phyloP scores from a whole-genome alignment of 2,329 filamentous ascomycete genomes.

The Graphilbum ipis-grandicollis region DNA sequence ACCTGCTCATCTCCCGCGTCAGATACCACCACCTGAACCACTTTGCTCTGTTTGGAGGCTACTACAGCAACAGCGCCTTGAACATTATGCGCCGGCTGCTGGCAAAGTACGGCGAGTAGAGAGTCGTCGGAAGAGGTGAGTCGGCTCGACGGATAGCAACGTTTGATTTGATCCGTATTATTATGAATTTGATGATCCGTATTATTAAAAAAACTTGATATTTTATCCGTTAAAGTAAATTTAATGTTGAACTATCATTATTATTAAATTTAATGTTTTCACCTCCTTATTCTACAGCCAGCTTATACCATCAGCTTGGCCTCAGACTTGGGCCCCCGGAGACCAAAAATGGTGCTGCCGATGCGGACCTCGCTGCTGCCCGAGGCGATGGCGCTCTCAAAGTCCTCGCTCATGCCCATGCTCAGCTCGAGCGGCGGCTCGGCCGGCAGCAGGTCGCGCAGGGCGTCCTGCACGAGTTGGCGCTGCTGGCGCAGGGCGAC shows the following conservation, averaged over 20 bases:
- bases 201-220: no score
- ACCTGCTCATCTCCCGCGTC: no score
- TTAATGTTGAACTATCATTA: no score
- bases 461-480: conserved; percentile 41
- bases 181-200: no score
- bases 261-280: neutral
- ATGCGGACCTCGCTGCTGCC: conserved; percentile 84
- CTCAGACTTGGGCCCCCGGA: conserved; percentile 61
- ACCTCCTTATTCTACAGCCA: neutral
- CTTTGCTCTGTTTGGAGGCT: conserved; percentile 65
- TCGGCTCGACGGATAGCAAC: no score
- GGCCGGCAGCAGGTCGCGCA: conserved; percentile 26
- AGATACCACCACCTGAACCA: conserved; percentile 88
- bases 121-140: no score
- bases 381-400: conserved; percentile 67
- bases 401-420: conserved; percentile 98
- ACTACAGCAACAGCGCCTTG: conserved; percentile 61
- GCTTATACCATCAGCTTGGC: conserved; percentile 44
- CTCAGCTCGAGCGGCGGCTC: conserved; percentile 55
- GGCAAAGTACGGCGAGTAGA: conserved; percentile 57
- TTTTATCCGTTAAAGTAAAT: no score
- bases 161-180: no score
- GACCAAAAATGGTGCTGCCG: conserved; percentile 86
- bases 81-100: conserved; percentile 62
- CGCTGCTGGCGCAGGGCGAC: conserved; percentile 47